Evolutionary conservation across 192 early-diverging fungal species (phyloP), one percentile per base, ranked within the genome.

Genomic region (Coemansia sp.): DNA sequence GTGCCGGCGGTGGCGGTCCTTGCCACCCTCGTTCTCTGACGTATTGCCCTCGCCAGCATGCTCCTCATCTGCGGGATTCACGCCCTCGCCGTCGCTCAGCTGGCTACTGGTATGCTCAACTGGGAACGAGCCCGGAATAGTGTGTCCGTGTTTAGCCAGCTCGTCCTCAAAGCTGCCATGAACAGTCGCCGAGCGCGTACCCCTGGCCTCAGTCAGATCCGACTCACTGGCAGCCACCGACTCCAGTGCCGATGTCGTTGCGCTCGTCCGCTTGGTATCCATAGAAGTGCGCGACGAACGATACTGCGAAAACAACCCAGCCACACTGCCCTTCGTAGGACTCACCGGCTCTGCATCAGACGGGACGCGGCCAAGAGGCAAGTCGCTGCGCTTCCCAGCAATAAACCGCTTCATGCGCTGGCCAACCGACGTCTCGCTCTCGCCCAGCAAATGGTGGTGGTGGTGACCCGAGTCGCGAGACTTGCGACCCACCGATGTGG

Each of bases 321-420:
- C 31, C 12, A 56, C 53, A 15, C 29, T 35, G 31, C 53, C 53
- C 31, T 56, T 63, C 31, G 47, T 65, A 4, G 73, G 67, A 38
- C 73, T 70, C 17, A 57, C 53, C 11, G 67, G 62, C 24, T 59
- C 61, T 25, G 46, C 20, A 12, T 64, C 68, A 19, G 53, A 37
- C 14, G 69, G 53, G 2, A 22, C 32, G 65, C 66, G 74, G 37
- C 41, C 47, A n/a, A n/a, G n/a, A 19, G 69, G 41, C 3, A 42
- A 64, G 6, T 74, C 69, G 39, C 58, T 64, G 35, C 78, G 78
- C 41, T 64, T 70, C 15, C 69, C 69, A 15, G 78, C 71, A 25
- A 81, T 81, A n/a, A 81, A 72, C 51, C 73, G 72, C 62, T 74
- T 74, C 78, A 81, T 81, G 47, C 72, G 68, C 65, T 71, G 69